phyloP scores from a whole-genome alignment of 345 rosid species.

The Lumnitzera littorea region DNA sequence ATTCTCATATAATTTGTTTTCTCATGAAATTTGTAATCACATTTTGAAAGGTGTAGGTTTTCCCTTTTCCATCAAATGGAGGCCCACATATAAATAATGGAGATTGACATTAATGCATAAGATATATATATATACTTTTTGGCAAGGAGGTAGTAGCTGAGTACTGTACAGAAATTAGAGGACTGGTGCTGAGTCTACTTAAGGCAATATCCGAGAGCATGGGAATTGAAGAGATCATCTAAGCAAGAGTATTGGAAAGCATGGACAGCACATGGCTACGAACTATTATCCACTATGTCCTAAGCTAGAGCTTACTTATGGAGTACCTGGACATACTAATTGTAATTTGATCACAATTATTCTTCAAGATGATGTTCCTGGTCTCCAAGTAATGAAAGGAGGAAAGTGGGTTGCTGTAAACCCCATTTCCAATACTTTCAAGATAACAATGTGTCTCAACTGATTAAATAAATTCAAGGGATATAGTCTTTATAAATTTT shows the following conservation, averaged over 20 bases:
- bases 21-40: too few species aligned
- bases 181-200: constrained; percentile 33
- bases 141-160: constrained; percentile 43
- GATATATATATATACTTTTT: background rate
- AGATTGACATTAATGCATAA: background rate
- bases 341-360: constrained; percentile 59
- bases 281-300: constrained; percentile 87
- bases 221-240: constrained; percentile 48
- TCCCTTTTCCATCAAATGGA: too few species aligned
- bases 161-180: constrained; percentile 47
- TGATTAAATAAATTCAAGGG: too few species aligned
- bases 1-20: too few species aligned
- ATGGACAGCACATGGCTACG: constrained; percentile 84
- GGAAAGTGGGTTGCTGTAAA: constrained; percentile 62
- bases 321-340: constrained; percentile 72
- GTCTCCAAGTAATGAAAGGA: constrained; percentile 53
- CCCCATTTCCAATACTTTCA: constrained; percentile 57
- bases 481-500: too few species aligned
- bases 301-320: constrained; percentile 64
- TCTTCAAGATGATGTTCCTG: constrained; percentile 68
- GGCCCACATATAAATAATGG: too few species aligned
- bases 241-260: constrained; percentile 25
- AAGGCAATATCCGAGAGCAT: constrained; percentile 79
- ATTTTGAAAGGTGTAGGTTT: too few species aligned
- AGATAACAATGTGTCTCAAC: too few species aligned